A percentile compares a stretch with the other conserved stretches of the same genome.
These are phyloP conservation scores for Fusarium coffeatum DNA, from an alignment of 2,329 filamentous ascomycete species.

Conservation along the genomic window DNA sequence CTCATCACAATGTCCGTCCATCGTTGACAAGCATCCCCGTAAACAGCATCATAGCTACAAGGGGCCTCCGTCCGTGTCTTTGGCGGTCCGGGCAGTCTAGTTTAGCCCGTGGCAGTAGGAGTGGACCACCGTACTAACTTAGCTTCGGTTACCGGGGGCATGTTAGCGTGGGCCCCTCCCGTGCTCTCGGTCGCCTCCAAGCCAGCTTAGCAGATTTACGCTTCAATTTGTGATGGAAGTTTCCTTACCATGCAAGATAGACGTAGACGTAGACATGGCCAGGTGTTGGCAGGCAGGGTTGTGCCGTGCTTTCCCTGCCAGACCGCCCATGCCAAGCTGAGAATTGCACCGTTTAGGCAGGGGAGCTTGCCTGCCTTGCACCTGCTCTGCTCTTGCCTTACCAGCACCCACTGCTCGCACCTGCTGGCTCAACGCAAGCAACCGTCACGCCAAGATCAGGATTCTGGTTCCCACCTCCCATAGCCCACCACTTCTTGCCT, in stretches of 20 bases:
- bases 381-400: slow-evolving; percentile 19
- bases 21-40: slow-evolving; percentile 20
- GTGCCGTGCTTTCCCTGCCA: slow-evolving; percentile 36
- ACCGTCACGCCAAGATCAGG: slow-evolving; percentile 36
- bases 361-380: slow-evolving; percentile 28
- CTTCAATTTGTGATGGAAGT: slow-evolving; percentile 30
- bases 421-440: slow-evolving; percentile 33
- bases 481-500: slow-evolving; percentile 33
- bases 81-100: slow-evolving; percentile 18
- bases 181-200: slow-evolving; percentile 22
- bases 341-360: slow-evolving; percentile 14
- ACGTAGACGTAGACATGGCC: slow-evolving; percentile 7
- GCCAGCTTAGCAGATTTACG: slow-evolving; percentile 24
- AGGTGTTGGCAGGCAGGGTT: slow-evolving; percentile 8
- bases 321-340: slow-evolving; percentile 37
- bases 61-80: slow-evolving; percentile 21
- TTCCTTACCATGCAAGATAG: slow-evolving; percentile 18
- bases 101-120: slow-evolving; percentile 6
- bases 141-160: slow-evolving; percentile 25
- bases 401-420: slow-evolving; percentile 28
- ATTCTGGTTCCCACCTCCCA: slow-evolving; percentile 30
- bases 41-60: slow-evolving; percentile 31
- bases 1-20: slow-evolving; percentile 25
- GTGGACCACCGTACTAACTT: slow-evolving; percentile 6
- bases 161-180: slow-evolving; percentile 40